Base-by-base conservation (phyloP, 352 stramenopile genomes). In the Pythium aristosporum region DNA sequence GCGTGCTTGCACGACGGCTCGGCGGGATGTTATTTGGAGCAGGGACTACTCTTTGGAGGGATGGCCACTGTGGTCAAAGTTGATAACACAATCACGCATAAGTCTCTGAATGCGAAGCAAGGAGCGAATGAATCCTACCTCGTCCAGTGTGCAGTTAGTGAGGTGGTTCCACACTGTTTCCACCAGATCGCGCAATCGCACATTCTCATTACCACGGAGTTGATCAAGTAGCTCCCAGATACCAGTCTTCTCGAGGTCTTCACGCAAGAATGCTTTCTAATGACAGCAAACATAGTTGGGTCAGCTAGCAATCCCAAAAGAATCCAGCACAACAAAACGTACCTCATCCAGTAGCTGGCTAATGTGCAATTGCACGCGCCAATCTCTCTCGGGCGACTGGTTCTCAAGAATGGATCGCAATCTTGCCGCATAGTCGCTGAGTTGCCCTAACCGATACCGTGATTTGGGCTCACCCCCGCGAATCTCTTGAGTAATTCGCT, bases 231-330 rank as follows among this genome's bases (percentile, higher is more conserved):
- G 15, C 15, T 44, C 61, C 16, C 18, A 58, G 9, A 68, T 20
- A 9, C 37, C 23, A 11, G 52, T n/a, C 23, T 51, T 42, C 30
- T 63, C 47, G 18, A 68, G 21, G 39, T 62, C 61, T 25, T 37
- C 12, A 16, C 60, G 60, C 50, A 67, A 32, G 47, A 67, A 67
- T 16, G 60, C 60, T 67, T 67, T 67, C 60, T 67, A 53, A 44
- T 16, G 9, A 15, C 36, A 23, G 32, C 8, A 52, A 16, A 52
- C 18, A 30, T 23, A 42, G 0, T 10, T 15, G 21, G 16, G 5
- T 13, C 25, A 55, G 44, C 20, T 50, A 2, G 7, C 7, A 10
- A 18, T 15, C 23, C 7, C 41, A 39, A 4, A 8, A 53, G 7
- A 7, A 41, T n/a, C 5, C 39, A 46, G 21, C 21, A 20, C 9